Conservation (phyloP, 768 basidiomycete genomes). For the Boletus patriciae region DNA sequence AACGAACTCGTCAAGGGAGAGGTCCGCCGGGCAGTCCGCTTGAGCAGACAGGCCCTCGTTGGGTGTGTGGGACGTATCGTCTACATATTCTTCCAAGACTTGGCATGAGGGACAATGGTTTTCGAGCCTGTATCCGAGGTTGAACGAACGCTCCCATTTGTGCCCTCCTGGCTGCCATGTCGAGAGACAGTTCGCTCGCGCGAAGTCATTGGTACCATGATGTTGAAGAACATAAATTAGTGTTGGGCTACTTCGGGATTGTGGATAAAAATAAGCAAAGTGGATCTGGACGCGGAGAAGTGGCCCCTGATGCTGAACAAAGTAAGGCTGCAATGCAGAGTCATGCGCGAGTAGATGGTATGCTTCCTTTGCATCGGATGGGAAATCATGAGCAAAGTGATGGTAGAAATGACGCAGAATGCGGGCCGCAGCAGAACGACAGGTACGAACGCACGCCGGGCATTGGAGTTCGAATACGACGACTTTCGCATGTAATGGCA, state of each 20-base stretch:
- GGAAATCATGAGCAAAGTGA: no score
- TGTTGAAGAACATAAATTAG: background rate
- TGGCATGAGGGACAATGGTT: no score
- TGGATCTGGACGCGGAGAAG: background rate
- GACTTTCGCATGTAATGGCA: conserved; percentile 31
- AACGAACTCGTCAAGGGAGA: background rate
- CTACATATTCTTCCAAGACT: no score
- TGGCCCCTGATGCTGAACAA: background rate
- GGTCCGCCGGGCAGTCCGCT: background rate
- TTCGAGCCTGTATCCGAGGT: no score
- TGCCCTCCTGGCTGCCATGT: no score
- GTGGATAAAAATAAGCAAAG: background rate
- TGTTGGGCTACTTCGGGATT: background rate
- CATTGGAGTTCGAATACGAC: no score
- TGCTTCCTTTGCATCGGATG: background rate
- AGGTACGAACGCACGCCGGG: conserved; percentile 35
- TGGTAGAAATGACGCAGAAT: conserved; percentile 30
- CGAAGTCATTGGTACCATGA: no score
- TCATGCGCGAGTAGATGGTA: background rate
- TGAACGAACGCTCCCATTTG: no score
- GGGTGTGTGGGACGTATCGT: background rate
- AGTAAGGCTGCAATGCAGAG: conserved; percentile 28
- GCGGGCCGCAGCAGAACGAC: conserved; percentile 38
- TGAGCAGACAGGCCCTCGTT: background rate
- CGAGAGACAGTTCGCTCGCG: no score